A percentile compares a stretch with the other conserved stretches of the same genome.
Evolutionary conservation across 139 green algal genomes (phyloP).

Genomic region (Spirogloea muscicola): DNA sequence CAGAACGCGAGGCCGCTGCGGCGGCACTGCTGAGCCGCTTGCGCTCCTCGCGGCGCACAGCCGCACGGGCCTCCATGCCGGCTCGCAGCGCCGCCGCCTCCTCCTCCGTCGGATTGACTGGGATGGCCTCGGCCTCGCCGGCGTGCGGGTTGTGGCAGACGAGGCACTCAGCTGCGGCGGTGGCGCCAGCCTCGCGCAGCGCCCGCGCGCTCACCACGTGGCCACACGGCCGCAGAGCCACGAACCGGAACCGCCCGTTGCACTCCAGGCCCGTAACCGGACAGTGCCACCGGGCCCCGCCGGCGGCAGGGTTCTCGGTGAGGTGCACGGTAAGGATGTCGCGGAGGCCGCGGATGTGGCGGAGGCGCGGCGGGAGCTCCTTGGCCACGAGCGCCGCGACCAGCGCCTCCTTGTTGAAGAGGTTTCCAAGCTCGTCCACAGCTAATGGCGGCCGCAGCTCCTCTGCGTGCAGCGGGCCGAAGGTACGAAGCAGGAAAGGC

Average conservation of each 20-base stretch:
- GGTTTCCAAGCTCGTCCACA: constrained; percentile 43
- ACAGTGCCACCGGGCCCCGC: constrained; percentile 36
- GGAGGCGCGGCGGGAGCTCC: constrained; percentile 24
- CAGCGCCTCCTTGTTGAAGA: constrained; percentile 53
- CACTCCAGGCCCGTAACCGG: constrained; percentile 51
- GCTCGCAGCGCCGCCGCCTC: constrained; percentile 33
- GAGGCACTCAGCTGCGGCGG: constrained; percentile 36
- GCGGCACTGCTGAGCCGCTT: too few species aligned
- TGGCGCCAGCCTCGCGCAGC: constrained; percentile 35
- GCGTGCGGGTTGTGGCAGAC: constrained; percentile 35
- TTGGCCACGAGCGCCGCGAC: constrained; percentile 41
- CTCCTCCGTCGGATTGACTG: constrained; percentile 47
- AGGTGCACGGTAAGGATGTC: constrained; percentile 48
- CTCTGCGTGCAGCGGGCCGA: constrained; percentile 32
- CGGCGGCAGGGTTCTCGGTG: constrained; percentile 34
- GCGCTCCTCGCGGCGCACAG: too few species aligned
- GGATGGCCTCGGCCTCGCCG: constrained; percentile 23
- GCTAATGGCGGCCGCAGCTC: constrained; percentile 30
- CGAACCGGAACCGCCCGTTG: constrained; percentile 48
- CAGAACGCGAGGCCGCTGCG: too few species aligned
- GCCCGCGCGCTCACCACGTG: constrained; percentile 49
- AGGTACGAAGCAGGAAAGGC: neutral
- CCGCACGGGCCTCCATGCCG: constrained; percentile 34
- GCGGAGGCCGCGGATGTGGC: constrained; percentile 38
- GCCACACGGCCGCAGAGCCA: constrained; percentile 25